Conservation (phyloP, 768 basidiomycete genomes). For the Pseudohyphozyma bogoriensis region DNA sequence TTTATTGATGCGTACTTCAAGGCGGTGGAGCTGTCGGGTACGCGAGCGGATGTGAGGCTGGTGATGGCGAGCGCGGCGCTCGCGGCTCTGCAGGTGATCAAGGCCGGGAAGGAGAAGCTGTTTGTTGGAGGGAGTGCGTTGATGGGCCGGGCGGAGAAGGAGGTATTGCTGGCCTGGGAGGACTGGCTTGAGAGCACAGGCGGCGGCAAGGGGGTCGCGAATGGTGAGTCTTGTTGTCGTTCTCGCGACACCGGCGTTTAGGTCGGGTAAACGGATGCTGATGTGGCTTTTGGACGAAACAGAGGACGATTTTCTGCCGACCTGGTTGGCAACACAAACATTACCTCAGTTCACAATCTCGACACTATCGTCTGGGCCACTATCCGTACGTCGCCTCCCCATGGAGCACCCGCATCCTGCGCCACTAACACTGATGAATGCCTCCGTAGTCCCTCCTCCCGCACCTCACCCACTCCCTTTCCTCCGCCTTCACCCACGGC, state of each 20-base stretch:
- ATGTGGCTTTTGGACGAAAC: background rate
- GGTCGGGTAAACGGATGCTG: no score
- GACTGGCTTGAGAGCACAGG: background rate
- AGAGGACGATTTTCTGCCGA: background rate
- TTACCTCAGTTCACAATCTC: conserved; percentile 9
- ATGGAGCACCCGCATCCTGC: no score
- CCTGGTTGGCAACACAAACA: conserved; percentile 25
- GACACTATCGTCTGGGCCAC: background rate
- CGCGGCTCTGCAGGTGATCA: conserved; percentile 20
- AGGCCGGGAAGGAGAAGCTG: conserved; percentile 14
- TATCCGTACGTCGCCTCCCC: background rate
- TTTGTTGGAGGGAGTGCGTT: conserved; percentile 17
- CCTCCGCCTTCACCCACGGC: conserved; percentile 17
- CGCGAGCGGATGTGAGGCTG: conserved; percentile 12
- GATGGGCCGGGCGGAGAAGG: conserved; percentile 7
- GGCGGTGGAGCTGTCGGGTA: conserved; percentile 4
- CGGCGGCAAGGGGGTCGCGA: no score
- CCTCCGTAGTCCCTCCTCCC: conserved; percentile 11
- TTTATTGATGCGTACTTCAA: conserved; percentile 3
- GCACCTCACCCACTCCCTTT: conserved; percentile 9
- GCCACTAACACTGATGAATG: background rate
- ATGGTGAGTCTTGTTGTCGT: no score
- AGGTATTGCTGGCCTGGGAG: conserved; percentile 5
- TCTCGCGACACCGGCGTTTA: no score
- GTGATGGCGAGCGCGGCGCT: conserved; percentile 6